phyloP scores from a whole-genome alignment of 2,329 filamentous ascomycete genomes.

The Didymella segeticola region DNA sequence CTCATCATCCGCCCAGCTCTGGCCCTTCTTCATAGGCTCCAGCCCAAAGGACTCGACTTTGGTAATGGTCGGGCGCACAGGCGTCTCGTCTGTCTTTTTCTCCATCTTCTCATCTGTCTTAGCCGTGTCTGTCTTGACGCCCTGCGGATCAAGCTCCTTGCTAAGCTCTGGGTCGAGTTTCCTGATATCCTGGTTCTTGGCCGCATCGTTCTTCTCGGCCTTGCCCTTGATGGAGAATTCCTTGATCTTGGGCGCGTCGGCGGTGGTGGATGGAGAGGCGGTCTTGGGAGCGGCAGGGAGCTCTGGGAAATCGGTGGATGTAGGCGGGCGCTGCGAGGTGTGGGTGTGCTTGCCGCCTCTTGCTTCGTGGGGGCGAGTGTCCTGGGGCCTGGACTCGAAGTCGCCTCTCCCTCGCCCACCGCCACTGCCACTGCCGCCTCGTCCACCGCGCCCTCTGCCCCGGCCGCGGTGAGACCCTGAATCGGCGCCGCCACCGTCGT shows the following conservation, averaged over 20 bases:
- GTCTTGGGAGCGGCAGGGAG: constrained; percentile 38
- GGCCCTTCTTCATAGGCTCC: constrained; percentile 38
- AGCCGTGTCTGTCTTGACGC: not conserved
- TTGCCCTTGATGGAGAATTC: constrained; percentile 42
- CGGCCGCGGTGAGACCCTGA: constrained; percentile 32
- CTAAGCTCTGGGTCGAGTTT: constrained; percentile 17
- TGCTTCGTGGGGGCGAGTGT: constrained; percentile 16
- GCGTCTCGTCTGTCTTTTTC: constrained; percentile 10
- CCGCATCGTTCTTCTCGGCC: constrained; percentile 11
- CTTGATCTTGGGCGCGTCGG: constrained; percentile 31
- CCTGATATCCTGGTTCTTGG: constrained; percentile 21
- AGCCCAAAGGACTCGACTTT: constrained; percentile 45
- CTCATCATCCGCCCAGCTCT: constrained; percentile 55
- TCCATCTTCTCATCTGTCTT: constrained; percentile 17
- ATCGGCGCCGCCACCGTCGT: constrained; percentile 15
- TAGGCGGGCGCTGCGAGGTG: constrained; percentile 41
- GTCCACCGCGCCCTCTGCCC: constrained; percentile 43
- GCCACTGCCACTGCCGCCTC: constrained; percentile 39
- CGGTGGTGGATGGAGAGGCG: not conserved
- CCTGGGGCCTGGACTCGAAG: not conserved
- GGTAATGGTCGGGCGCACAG: constrained; percentile 34
- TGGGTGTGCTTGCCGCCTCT: constrained; percentile 21
- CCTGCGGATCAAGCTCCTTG: constrained; percentile 8
- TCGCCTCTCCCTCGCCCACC: constrained; percentile 3
- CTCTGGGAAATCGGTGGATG: constrained; percentile 55